A percentile compares a stretch with the other conserved stretches of the same genome.
Conservation (phyloP, 768 basidiomycete species). For the Tulasnella sp. region DNA sequence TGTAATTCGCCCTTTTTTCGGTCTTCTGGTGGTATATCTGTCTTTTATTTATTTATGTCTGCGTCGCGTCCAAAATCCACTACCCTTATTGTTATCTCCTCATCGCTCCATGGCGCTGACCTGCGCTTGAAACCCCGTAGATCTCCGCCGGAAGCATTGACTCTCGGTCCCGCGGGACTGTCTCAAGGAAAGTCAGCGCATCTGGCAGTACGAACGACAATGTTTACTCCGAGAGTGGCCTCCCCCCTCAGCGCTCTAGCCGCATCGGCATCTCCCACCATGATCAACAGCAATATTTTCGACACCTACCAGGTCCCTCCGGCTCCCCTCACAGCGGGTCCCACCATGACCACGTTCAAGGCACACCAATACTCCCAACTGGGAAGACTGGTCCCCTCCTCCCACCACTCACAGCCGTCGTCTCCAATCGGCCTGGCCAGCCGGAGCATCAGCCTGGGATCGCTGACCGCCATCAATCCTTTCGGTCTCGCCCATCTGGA, state of each 20-base stretch:
- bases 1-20: background rate
- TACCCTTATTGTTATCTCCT: background rate
- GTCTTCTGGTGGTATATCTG: background rate
- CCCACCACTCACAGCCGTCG: slow-evolving; percentile 12
- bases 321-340: slow-evolving; percentile 8
- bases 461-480: background rate
- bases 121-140: slow-evolving; percentile 1
- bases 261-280: slow-evolving; percentile 12
- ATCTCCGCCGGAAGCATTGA: slow-evolving; percentile 8
- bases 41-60: too few species aligned
- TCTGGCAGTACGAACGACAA: slow-evolving; percentile 3
- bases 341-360: background rate
- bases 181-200: slow-evolving; percentile 2
- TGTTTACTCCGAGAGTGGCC: slow-evolving; percentile 12
- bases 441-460: background rate
- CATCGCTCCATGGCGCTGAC: background rate
- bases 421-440: slow-evolving; percentile 4
- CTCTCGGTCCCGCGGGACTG: background rate
- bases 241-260: slow-evolving; percentile 13
- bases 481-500: background rate
- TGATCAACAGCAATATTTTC: background rate
- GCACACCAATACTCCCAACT: slow-evolving; percentile 1
- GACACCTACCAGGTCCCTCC: slow-evolving; percentile 1
- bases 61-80: background rate
- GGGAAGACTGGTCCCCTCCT: slow-evolving; percentile 6